A percentile compares a stretch with the other conserved stretches of the same genome.
Conservation (phyloP, 2,329 filamentous ascomycete species). For the Arthrobotrys musiformis region DNA sequence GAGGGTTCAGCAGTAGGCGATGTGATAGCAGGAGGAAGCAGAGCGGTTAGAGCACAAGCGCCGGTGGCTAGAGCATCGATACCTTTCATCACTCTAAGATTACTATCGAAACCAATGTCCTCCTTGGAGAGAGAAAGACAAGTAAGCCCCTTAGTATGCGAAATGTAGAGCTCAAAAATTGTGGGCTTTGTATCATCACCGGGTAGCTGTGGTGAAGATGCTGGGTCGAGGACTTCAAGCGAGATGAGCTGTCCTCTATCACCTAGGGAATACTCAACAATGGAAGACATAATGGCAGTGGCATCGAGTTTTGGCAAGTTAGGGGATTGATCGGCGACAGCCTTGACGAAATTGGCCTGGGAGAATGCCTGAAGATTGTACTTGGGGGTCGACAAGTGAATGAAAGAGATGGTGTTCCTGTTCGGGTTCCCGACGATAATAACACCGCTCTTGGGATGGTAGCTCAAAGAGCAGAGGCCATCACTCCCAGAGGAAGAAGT, state of each 20-base stretch:
- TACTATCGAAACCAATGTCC: constrained; percentile 89
- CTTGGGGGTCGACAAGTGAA: constrained; percentile 91
- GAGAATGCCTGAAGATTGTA: constrained; percentile 83
- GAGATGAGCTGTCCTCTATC: constrained; percentile 88
- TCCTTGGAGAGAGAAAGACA: constrained; percentile 85
- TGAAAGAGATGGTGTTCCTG: constrained; percentile 95
- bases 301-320: constrained; percentile 86
- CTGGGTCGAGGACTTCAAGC: constrained; percentile 82
- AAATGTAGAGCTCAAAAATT: constrained; percentile 93
- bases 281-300: constrained; percentile 95
- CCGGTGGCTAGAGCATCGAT: constrained; percentile 80
- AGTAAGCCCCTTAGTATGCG: constrained; percentile 97
- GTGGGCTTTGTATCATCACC: constrained; percentile 63
- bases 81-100: constrained; percentile 84
- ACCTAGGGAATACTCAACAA: constrained; percentile 92
- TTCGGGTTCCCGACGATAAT: constrained; percentile 95
- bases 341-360: constrained; percentile 87
- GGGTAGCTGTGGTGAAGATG: constrained; percentile 68
- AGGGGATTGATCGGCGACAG: constrained; percentile 76
- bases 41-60: constrained; percentile 77
- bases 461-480: constrained; percentile 96
- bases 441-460: constrained; percentile 91
- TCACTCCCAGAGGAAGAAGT: constrained; percentile 90
- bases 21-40: constrained; percentile 67
- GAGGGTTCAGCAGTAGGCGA: constrained; percentile 64